Percentiles rank a stretch among this genome's conserved stretches.
Evolutionary conservation across 441 rosid species (phyloP).

Genomic region (Theobroma grandiflorum): DNA sequence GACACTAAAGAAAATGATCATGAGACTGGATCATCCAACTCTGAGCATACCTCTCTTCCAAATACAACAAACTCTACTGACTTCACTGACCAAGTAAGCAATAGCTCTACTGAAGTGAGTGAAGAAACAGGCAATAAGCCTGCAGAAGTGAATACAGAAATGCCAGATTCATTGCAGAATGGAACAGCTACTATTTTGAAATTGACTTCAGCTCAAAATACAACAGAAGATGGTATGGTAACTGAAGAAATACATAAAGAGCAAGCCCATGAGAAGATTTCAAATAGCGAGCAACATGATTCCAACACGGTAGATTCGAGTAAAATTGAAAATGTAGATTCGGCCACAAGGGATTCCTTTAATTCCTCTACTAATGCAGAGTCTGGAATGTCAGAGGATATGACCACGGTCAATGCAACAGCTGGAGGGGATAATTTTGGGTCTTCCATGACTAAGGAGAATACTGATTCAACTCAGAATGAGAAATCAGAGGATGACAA

Average conservation of each 20-base stretch:
- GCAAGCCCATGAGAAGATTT: conserved; percentile 32
- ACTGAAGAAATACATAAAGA: conserved; percentile 42
- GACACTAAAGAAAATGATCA: conserved; percentile 42
- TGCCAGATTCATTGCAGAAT: conserved; percentile 43
- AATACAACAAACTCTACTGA: conserved; percentile 18
- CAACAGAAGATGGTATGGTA: conserved; percentile 36
- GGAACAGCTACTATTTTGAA: conserved; percentile 33
- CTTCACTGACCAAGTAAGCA: conserved; percentile 35
- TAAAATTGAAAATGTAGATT: conserved; percentile 30
- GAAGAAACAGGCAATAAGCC: conserved; percentile 41
- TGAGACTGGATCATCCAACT: conserved; percentile 24
- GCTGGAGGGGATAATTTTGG: conserved; percentile 36
- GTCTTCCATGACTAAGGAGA: conserved; percentile 30
- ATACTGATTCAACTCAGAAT: conserved; percentile 30
- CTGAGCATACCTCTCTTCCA: conserved; percentile 27
- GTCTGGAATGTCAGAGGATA: conserved; percentile 34
- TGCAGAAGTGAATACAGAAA: conserved; percentile 35
- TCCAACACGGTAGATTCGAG: conserved; percentile 35
- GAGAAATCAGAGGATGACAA: conserved; percentile 30
- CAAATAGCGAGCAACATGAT: conserved; percentile 31
- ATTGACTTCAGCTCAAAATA: conserved; percentile 43
- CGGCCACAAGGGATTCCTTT: conserved; percentile 37
- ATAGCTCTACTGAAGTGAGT: conserved; percentile 36
- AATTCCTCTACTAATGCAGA: conserved; percentile 40
- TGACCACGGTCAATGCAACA: conserved; percentile 38